A percentile compares a stretch with the other conserved stretches of the same genome.
Evolutionary conservation across 331 rosid genomes (phyloP).

Genomic region (Pyracantha coccinea): DNA sequence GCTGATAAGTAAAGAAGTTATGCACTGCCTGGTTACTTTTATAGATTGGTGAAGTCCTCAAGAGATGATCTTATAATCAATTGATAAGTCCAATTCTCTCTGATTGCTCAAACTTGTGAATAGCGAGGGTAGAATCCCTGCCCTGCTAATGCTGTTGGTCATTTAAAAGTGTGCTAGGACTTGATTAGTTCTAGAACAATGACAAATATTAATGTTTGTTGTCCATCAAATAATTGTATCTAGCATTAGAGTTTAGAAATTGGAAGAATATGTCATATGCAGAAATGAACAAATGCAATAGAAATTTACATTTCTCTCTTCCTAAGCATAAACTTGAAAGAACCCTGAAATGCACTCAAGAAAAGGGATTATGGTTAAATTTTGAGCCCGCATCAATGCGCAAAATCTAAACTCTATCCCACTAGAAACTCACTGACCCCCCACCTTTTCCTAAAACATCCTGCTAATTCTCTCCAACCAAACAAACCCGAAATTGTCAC

Average conservation of each 20-base stretch:
- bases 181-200: background rate
- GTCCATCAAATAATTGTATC: background rate
- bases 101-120: background rate
- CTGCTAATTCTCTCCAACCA: background rate
- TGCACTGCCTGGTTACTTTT: too few relatives aligned
- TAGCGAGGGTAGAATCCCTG: background rate
- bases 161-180: background rate
- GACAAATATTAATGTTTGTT: background rate
- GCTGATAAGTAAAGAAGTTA: too few relatives aligned
- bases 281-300: background rate
- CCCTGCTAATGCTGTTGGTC: background rate
- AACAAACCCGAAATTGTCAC: background rate
- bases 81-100: background rate
- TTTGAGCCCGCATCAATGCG: background rate
- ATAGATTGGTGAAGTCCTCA: too few relatives aligned
- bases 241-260: background rate
- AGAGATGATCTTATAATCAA: too few relatives aligned
- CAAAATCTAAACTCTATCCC: background rate
- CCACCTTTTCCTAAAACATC: background rate
- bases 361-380: background rate
- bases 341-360: background rate
- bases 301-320: background rate
- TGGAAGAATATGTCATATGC: background rate
- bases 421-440: background rate
- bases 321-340: background rate